A percentile compares a stretch with the other conserved stretches of the same genome.
Evolutionary conservation across 129 eudicot genomes (phyloP).

Genomic region (Artemisia tridentata): DNA sequence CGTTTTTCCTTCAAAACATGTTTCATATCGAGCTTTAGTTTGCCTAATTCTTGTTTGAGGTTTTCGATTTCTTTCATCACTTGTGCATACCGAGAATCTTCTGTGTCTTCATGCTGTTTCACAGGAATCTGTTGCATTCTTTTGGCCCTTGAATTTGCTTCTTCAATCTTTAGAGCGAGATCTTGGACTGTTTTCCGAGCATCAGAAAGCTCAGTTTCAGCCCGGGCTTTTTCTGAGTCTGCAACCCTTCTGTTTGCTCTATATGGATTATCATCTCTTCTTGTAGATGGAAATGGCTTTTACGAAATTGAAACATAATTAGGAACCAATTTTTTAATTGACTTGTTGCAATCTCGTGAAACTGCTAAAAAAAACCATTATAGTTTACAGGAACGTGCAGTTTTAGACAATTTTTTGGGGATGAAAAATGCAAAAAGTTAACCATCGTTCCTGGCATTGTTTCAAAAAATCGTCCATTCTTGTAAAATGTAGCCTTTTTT

Average conservation of each 20-base stretch:
- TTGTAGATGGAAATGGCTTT: constrained; percentile 28
- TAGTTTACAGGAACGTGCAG: not conserved
- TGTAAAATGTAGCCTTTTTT: not conserved
- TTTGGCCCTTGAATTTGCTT: constrained; percentile 54
- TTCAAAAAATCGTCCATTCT: not conserved
- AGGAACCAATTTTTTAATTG: not conserved
- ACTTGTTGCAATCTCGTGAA: not conserved
- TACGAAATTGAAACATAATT: constrained; percentile 15
- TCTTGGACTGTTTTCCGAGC: constrained; percentile 56
- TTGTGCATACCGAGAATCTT: constrained; percentile 36
- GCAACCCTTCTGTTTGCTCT: constrained; percentile 37
- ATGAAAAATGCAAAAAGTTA: not conserved
- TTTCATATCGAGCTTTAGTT: constrained; percentile 63
- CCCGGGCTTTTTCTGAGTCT: constrained; percentile 43
- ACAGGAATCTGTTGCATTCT: constrained; percentile 38
- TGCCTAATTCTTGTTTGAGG: constrained; percentile 61
- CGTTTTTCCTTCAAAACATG: constrained; percentile 53
- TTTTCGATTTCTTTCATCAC: constrained; percentile 56
- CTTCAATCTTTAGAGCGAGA: constrained; percentile 56
- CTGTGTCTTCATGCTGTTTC: constrained; percentile 23
- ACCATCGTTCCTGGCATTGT: not conserved
- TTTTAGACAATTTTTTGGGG: not conserved
- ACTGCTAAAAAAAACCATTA: not conserved
- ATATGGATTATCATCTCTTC: constrained; percentile 35
- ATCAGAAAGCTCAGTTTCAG: constrained; percentile 47